Evolutionary conservation across 2,329 filamentous ascomycete species (phyloP).

Genomic region (Nothomitra cinnamomea): DNA sequence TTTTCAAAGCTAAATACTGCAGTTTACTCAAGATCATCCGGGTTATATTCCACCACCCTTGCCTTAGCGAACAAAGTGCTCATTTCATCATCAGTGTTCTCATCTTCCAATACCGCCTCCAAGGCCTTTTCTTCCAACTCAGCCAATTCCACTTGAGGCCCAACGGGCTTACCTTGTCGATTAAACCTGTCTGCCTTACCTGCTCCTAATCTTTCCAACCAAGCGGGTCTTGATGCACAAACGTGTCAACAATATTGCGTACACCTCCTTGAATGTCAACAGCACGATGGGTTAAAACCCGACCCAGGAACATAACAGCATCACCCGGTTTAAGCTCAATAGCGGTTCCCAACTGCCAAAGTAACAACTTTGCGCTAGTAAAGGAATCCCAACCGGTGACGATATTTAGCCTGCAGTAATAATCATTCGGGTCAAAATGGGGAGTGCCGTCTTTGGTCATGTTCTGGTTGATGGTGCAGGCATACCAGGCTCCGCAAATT

Average conservation of each 20-base stretch:
- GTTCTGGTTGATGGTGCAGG: background rate
- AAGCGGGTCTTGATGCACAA: background rate
- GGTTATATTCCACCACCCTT: no score
- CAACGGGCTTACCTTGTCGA: no score
- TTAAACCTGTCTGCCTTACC: no score
- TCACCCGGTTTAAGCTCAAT: background rate
- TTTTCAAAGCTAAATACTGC: no score
- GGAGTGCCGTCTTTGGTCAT: background rate
- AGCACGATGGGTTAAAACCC: background rate
- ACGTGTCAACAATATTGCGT: background rate
- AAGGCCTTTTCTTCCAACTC: no score
- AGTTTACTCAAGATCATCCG: no score
- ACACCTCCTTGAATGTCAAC: background rate
- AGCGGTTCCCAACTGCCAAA: background rate
- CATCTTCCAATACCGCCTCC: no score
- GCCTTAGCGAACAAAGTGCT: no score
- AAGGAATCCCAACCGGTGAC: background rate
- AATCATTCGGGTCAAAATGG: background rate
- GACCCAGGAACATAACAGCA: background rate
- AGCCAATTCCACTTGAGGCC: no score
- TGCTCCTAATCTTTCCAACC: background rate
- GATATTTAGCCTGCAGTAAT: background rate
- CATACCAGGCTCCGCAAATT: background rate
- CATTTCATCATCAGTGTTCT: no score
- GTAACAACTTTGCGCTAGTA: background rate